Evolutionary conservation across 2,329 filamentous ascomycete genomes (phyloP).

Genomic region (Fusarium sp.): DNA sequence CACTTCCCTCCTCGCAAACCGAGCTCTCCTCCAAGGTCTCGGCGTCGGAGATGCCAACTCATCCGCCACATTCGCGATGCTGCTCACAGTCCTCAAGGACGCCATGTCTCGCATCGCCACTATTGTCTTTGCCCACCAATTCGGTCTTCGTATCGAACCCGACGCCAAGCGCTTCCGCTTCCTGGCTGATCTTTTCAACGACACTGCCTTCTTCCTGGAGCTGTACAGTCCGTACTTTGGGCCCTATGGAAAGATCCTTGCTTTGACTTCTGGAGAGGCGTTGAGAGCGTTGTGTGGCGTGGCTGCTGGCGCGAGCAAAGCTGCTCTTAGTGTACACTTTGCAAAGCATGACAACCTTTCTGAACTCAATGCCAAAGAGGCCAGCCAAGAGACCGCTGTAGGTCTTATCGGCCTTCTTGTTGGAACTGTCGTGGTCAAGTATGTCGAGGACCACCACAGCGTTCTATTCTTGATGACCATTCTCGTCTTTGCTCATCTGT

Average conservation of each 20-base stretch:
- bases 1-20: constrained; percentile 79
- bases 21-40: constrained; percentile 81
- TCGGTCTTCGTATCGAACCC: constrained; percentile 84
- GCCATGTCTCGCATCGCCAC: constrained; percentile 83
- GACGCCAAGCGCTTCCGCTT: constrained; percentile 92
- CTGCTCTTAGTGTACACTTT: constrained; percentile 91
- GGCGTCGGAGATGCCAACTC: constrained; percentile 84
- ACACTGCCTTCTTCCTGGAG: constrained; percentile 86
- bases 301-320: constrained; percentile 88
- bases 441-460: constrained; percentile 73
- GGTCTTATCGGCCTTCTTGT: constrained; percentile 86
- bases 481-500: constrained; percentile 79
- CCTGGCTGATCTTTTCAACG: constrained; percentile 88
- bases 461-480: constrained; percentile 79
- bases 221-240: constrained; percentile 80
- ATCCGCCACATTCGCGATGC: constrained; percentile 80
- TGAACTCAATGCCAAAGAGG: constrained; percentile 94
- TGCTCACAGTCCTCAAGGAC: constrained; percentile 85
- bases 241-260: constrained; percentile 56
- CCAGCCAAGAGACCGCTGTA: constrained; percentile 93
- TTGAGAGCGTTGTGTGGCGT: constrained; percentile 81
- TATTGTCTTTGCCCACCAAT: constrained; percentile 83
- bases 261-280: constrained; percentile 61
- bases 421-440: constrained; percentile 82
- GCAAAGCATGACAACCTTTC: constrained; percentile 86